These are phyloP conservation scores for Calvatia gigantea DNA, from an alignment of 768 basidiomycete species.

Conservation along the genomic window DNA sequence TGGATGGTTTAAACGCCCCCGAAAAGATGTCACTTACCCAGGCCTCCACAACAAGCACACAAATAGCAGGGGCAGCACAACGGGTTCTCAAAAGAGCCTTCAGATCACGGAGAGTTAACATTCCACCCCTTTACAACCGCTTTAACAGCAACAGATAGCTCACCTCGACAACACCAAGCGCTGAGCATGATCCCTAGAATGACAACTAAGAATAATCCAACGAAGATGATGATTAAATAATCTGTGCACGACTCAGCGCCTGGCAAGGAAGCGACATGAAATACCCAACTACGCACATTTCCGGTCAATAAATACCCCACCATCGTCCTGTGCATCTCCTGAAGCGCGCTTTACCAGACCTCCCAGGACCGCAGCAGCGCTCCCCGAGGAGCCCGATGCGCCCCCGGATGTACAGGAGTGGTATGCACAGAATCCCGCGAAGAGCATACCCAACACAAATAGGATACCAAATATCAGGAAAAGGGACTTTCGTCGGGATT, in stretches of 20 bases:
- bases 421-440: neutral
- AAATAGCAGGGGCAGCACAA: slow-evolving; percentile 69
- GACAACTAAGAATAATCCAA: slow-evolving; percentile 55
- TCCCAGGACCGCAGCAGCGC: neutral
- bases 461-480: neutral
- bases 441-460: neutral
- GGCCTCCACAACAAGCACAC: slow-evolving; percentile 69
- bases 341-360: slow-evolving; percentile 4
- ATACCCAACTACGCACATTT: neutral
- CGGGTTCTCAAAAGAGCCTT: slow-evolving; percentile 59
- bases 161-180: slow-evolving; percentile 64
- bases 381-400: neutral
- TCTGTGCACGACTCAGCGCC: slow-evolving; percentile 29
- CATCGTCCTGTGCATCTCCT: neutral
- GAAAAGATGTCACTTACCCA: slow-evolving; percentile 37
- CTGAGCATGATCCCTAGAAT: slow-evolving; percentile 54
- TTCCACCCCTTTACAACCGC: neutral
- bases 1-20: neutral
- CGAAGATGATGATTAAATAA: slow-evolving; percentile 63
- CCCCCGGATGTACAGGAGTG: neutral
- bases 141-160: slow-evolving; percentile 14
- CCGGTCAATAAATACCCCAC: neutral
- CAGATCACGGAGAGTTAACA: neutral
- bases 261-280: neutral
- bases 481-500: neutral